Conservation (phyloP, 2,329 filamentous ascomycete genomes). For the Fusarium buxicola region DNA sequence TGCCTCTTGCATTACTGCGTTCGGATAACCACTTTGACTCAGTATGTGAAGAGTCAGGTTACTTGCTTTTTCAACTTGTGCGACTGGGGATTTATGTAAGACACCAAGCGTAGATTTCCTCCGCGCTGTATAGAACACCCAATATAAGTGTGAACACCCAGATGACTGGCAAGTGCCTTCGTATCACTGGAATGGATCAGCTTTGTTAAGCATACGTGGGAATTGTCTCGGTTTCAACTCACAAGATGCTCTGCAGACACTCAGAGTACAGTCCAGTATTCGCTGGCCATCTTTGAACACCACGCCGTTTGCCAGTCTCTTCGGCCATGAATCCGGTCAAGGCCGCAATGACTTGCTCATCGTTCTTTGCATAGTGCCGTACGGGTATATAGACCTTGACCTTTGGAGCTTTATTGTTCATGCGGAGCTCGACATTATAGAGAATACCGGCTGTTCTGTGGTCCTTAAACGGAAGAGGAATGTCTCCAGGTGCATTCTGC, state of each 20-base stretch:
- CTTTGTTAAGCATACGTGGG: rapidly evolving
- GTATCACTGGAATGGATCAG: background rate
- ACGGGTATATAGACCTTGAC: slow-evolving; percentile 52
- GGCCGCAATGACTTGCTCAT: slow-evolving; percentile 9
- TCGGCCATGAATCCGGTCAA: background rate
- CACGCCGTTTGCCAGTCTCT: background rate
- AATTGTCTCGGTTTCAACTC: background rate
- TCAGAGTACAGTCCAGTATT: background rate
- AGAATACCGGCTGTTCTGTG: slow-evolving; percentile 52
- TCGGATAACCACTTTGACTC: too few species aligned
- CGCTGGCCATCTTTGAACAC: rapidly evolving
- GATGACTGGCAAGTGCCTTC: background rate
- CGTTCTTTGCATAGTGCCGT: slow-evolving; percentile 46
- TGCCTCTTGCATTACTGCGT: too few species aligned
- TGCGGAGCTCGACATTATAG: slow-evolving; percentile 50
- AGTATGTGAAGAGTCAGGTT: too few species aligned
- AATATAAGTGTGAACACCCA: slow-evolving; percentile 15
- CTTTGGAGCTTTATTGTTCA: slow-evolving; percentile 31
- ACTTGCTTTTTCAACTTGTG: too few species aligned
- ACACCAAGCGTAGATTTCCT: slow-evolving; percentile 1
- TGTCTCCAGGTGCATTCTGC: slow-evolving; percentile 6
- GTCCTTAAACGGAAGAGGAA: slow-evolving; percentile 16
- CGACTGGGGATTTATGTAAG: slow-evolving; percentile 17
- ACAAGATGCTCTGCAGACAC: slow-evolving; percentile 3
- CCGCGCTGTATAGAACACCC: background rate